phyloP scores from a whole-genome alignment of 495 filamentous ascomycete genomes.

The Penicillium psychrofluorescens region DNA sequence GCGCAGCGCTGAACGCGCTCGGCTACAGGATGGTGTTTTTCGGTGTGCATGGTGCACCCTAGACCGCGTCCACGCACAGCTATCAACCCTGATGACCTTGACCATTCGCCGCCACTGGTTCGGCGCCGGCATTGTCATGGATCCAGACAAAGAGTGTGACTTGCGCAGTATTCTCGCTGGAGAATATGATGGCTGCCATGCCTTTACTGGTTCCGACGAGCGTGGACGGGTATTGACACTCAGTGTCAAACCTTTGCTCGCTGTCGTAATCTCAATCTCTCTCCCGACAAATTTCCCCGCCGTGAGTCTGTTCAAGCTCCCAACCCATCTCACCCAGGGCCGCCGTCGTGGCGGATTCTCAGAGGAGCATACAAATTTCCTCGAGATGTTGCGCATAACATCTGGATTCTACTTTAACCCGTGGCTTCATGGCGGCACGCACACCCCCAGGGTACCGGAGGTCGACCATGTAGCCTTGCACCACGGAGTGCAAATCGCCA shows the following conservation, averaged over 20 bases:
- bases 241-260: too few relatives aligned
- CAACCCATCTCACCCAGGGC: slow-evolving; percentile 19
- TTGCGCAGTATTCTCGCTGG: slow-evolving; percentile 18
- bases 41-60: slow-evolving; percentile 33
- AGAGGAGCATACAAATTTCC: slow-evolving; percentile 9
- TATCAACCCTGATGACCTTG: slow-evolving; percentile 28
- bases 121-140: slow-evolving; percentile 18
- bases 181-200: slow-evolving; percentile 1
- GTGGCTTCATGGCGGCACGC: background rate
- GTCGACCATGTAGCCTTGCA: slow-evolving; percentile 25
- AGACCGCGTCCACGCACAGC: slow-evolving; percentile 17
- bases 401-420: slow-evolving; percentile 12
- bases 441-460: background rate
- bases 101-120: slow-evolving; percentile 28
- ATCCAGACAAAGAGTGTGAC: slow-evolving; percentile 4
- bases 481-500: slow-evolving; percentile 28
- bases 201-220: too few relatives aligned
- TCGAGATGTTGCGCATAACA: slow-evolving; percentile 31
- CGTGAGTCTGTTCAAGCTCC: slow-evolving; percentile 13
- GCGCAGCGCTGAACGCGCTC: slow-evolving; percentile 9
- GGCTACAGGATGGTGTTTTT: slow-evolving; percentile 26
- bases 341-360: slow-evolving; percentile 9
- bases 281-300: too few relatives aligned
- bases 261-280: too few relatives aligned
- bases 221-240: slow-evolving; percentile 2